These are phyloP conservation scores for Artemisia argyi DNA, from an alignment of 129 eudicot genomes.

Conservation along the genomic window DNA sequence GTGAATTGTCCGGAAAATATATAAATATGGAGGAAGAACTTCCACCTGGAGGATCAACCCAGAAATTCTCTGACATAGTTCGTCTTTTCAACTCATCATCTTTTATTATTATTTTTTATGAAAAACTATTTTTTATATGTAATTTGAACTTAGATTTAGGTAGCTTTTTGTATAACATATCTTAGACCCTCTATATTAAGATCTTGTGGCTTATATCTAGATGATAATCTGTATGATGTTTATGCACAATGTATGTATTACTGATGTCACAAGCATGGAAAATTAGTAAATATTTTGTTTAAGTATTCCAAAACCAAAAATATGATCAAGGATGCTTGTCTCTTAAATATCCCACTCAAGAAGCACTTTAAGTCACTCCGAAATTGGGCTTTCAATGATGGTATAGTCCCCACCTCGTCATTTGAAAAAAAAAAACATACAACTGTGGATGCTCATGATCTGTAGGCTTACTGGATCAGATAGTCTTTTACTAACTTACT, in stretches of 20 bases:
- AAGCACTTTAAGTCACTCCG: not conserved
- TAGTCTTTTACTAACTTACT: too few relatives aligned
- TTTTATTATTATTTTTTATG: not conserved
- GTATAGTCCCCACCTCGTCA: too few relatives aligned
- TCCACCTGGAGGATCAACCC: slow-evolving; percentile 48
- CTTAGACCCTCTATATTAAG: not conserved
- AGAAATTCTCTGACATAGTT: slow-evolving; percentile 55
- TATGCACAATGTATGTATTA: not conserved
- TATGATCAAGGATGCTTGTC: not conserved
- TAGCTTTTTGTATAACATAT: not conserved
- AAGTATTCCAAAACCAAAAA: not conserved
- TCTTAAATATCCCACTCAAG: not conserved
- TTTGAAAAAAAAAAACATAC: too few relatives aligned
- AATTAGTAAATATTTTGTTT: not conserved
- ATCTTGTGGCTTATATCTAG: not conserved
- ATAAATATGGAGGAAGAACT: slow-evolving; percentile 64
- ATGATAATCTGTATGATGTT: not conserved
- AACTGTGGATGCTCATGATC: too few relatives aligned
- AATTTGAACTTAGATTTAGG: slow-evolving; percentile 10
- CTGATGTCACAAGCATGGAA: not conserved
- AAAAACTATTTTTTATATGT: not conserved
- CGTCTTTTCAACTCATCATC: slow-evolving; percentile 29
- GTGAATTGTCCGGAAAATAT: slow-evolving; percentile 66
- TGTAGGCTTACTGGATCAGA: too few relatives aligned
- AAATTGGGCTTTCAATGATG: not conserved